A percentile compares a stretch with the other conserved stretches of the same genome.
These are phyloP conservation scores for Diaporthe ilicicola DNA, from an alignment of 2,329 filamentous ascomycete genomes.

Conservation along the genomic window DNA sequence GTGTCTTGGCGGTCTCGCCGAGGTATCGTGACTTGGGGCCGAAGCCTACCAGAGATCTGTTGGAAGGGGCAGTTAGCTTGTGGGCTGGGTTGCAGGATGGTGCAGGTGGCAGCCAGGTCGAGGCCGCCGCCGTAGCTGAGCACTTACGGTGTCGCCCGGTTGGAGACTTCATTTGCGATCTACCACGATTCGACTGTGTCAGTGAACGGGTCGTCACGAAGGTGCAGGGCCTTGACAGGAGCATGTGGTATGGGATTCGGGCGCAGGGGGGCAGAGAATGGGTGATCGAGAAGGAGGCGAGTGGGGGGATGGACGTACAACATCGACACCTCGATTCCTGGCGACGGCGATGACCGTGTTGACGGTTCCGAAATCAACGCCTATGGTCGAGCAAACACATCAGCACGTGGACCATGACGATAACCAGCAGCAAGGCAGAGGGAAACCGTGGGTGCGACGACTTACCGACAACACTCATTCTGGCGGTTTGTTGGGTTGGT, in stretches of 20 bases:
- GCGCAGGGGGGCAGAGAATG: not conserved
- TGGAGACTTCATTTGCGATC: slow-evolving; percentile 99
- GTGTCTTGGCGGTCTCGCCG: slow-evolving; percentile 95
- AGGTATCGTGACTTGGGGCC: slow-evolving; percentile 93
- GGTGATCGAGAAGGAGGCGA: slow-evolving; percentile 14
- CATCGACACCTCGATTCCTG: slow-evolving; percentile 98
- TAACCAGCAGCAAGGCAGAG: slow-evolving; percentile 7
- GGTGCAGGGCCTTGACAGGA: slow-evolving; percentile 15
- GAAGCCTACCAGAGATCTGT: slow-evolving; percentile 91
- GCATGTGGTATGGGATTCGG: not conserved
- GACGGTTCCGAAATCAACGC: slow-evolving; percentile 94
- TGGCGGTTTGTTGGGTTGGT: slow-evolving; percentile 42
- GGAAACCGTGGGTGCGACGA: slow-evolving; percentile 31
- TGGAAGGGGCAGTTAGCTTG: slow-evolving; percentile 33
- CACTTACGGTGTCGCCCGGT: slow-evolving; percentile 95
- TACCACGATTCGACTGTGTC: slow-evolving; percentile 49
- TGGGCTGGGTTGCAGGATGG: not conserved
- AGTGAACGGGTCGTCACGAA: slow-evolving; percentile 21
- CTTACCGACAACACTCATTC: slow-evolving; percentile 66
- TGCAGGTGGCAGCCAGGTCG: slow-evolving; percentile 1
- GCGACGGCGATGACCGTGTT: slow-evolving; percentile 98
- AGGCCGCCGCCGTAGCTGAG: no score
- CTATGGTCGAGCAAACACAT: slow-evolving; percentile 47
- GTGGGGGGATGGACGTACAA: slow-evolving; percentile 71
- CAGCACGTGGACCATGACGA: slow-evolving; percentile 30